Evolutionary conservation across 306 rosid species (phyloP), one percentile per base, ranked within the genome.

Genomic region (Cicer arietinum): DNA sequence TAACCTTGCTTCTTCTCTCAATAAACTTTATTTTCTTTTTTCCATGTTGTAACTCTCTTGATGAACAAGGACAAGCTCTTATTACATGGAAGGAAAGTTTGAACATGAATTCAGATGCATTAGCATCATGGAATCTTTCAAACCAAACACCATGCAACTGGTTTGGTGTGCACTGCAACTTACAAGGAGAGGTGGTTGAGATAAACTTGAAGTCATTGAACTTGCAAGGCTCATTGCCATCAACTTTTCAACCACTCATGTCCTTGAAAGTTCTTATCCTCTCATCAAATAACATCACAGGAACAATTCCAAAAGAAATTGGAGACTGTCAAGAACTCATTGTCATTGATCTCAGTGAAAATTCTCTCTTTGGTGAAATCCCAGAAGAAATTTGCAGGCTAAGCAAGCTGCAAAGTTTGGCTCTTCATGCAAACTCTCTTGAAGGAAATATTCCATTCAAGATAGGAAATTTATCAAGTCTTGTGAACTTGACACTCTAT

Each of bases 11-110:
- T 54, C 58, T 89, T 69, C 68, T 86, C 17, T 82, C 79, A 42
- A 39, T 87, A 78, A 84, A 41, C 86, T 64, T 78, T 70, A 85
- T 87, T 71, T 69, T 86, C 80, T 83, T 88, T 79, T 83, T 88
- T 79, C 56, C 83, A 71, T 82, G 62, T 43, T 85, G 89, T 79
- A 77, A 79, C 91, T 86, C 98, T 80, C 81, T 89, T 76, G 79
- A 88, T 80, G 97, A 93, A 74, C 92, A 93, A 77, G 93, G 96
- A 43, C 89, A 84, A 73, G 88, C 89, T 80, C 97, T 93, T 80
- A 35, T 93, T 5, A 46, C 87, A 82, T 93, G 98, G 98, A 93
- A 89, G 74, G 71, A 83, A 66, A 89, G 83, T 74, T 83, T 91
- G 63, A 85, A 87, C 86, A 82, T 13, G 51, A 71, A 85, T 41